phyloP scores from a whole-genome alignment of 768 basidiomycete genomes.

The Butyriboletus loyo region DNA sequence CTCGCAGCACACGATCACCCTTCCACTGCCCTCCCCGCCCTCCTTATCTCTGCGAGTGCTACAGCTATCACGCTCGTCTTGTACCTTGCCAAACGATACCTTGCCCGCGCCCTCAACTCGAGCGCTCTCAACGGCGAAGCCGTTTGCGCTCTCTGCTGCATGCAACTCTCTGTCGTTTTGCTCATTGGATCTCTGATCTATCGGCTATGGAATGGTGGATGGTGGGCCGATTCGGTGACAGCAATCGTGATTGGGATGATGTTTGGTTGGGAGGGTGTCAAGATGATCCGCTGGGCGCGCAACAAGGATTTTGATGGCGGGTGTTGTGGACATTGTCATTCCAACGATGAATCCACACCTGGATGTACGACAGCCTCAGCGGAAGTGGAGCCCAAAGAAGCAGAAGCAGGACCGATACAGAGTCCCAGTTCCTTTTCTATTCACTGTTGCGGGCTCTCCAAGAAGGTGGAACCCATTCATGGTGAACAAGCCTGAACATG shows the following conservation, averaged over 20 bases:
- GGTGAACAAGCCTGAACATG: constrained; percentile 4
- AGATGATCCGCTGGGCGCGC: constrained; percentile 41
- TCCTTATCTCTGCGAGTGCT: constrained; percentile 43
- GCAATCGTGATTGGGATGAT: constrained; percentile 38
- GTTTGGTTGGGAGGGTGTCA: constrained; percentile 45
- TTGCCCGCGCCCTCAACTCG: constrained; percentile 43
- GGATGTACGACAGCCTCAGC: neutral
- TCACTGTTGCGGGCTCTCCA: neutral
- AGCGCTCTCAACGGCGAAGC: constrained; percentile 44
- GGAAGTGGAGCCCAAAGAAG: constrained; percentile 1
- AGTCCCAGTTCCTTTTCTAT: neutral
- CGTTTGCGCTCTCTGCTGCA: constrained; percentile 42
- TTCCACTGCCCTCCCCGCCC: constrained; percentile 36
- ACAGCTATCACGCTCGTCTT: constrained; percentile 39
- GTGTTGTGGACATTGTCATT: constrained; percentile 28
- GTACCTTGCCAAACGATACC: constrained; percentile 44
- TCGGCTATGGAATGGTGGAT: constrained; percentile 41
- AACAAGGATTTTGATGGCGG: constrained; percentile 36
- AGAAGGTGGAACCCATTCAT: neutral
- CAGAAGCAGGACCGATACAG: neutral
- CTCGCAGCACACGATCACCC: constrained; percentile 38
- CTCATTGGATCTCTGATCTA: constrained; percentile 41
- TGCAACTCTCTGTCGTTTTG: constrained; percentile 42
- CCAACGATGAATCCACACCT: neutral
- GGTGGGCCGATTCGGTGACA: constrained; percentile 49